These are phyloP conservation scores for Chrysoporthe puriensis DNA, from an alignment of 2,329 filamentous ascomycete genomes.

Conservation along the genomic window DNA sequence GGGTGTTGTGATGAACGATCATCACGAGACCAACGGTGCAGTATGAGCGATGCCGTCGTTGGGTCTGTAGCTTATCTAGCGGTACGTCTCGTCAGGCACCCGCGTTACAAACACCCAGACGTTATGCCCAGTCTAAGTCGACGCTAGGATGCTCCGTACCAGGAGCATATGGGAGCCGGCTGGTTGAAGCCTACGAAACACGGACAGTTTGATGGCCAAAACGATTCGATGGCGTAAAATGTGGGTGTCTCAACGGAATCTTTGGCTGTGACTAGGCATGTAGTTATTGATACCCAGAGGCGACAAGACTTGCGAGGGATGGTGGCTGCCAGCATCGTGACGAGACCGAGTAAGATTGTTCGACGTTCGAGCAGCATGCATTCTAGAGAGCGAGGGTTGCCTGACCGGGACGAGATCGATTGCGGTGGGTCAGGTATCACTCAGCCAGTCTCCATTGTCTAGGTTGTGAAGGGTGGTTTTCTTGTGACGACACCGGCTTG, in stretches of 20 bases:
- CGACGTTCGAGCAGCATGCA: too few species aligned
- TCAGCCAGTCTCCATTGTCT: background rate
- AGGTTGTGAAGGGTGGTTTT: background rate
- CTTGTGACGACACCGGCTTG: background rate
- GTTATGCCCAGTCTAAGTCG: background rate
- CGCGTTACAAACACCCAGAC: too few species aligned
- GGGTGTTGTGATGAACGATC: background rate
- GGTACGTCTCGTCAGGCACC: too few species aligned
- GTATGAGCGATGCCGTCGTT: background rate
- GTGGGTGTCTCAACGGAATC: background rate
- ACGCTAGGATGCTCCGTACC: background rate
- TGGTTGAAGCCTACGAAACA: background rate
- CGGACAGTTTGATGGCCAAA: background rate
- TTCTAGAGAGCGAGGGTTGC: background rate
- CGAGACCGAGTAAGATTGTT: background rate
- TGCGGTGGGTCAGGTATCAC: background rate
- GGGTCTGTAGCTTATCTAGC: background rate
- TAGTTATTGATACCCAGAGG: slow-evolving; percentile 15
- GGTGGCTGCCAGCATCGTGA: background rate
- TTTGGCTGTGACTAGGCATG: background rate
- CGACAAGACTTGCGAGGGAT: background rate
- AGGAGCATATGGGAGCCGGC: background rate
- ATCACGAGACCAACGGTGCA: background rate
- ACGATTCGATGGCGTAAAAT: background rate
- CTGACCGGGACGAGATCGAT: background rate